A percentile compares a stretch with the other conserved stretches of the same genome.
These are phyloP conservation scores for Colletotrichum sidae DNA, from an alignment of 2,329 filamentous ascomycete species.

Conservation along the genomic window DNA sequence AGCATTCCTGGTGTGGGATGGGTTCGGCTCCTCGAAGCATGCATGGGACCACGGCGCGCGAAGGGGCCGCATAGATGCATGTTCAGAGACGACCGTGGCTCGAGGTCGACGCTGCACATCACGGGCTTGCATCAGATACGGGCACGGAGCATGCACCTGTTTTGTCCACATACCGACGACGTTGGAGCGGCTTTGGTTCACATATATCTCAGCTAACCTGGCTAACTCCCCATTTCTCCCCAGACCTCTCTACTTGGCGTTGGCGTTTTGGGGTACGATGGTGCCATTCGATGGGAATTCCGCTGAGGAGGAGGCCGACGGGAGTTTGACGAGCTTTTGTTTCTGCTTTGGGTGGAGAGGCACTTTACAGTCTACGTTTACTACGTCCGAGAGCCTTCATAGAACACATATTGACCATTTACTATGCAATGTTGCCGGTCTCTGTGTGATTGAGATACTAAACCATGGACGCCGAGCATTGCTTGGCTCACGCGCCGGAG, in stretches of 20 bases:
- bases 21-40: conserved; percentile 13
- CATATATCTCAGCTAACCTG: conserved; percentile 14
- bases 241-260: conserved; percentile 35
- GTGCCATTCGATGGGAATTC: conserved; percentile 31
- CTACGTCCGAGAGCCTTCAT: conserved; percentile 25
- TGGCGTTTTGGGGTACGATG: conserved; percentile 37
- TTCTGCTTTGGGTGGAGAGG: conserved; percentile 31
- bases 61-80: conserved; percentile 3
- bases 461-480: not conserved
- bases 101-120: conserved; percentile 25
- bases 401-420: conserved; percentile 36
- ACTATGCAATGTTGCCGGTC: too few relatives aligned
- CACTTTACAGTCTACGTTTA: conserved; percentile 22
- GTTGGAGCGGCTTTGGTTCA: conserved; percentile 18
- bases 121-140: not conserved
- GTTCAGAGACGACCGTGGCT: not conserved
- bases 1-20: conserved; percentile 36
- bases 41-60: conserved; percentile 14
- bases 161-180: conserved; percentile 2
- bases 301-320: conserved; percentile 32
- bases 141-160: conserved; percentile 1
- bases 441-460: conserved; percentile 15
- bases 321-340: conserved; percentile 36
- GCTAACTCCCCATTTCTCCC: conserved; percentile 3
- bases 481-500: conserved; percentile 25